Percentiles rank a stretch among this genome's conserved stretches.
phyloP scores from a whole-genome alignment of 306 rosid genomes.

The Chamaecrista fasciculata region DNA sequence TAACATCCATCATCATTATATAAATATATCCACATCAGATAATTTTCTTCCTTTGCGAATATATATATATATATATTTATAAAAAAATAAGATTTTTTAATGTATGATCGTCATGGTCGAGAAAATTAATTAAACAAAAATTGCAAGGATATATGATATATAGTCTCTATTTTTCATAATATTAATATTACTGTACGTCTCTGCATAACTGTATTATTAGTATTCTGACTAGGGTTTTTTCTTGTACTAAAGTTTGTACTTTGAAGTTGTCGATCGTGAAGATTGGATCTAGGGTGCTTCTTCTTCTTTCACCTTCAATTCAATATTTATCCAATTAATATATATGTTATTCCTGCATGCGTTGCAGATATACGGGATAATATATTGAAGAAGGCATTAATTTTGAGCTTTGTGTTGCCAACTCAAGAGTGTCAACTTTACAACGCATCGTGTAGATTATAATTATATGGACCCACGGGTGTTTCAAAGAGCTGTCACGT shows the following conservation, averaged over 20 bases:
- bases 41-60: neutral
- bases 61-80: too few relatives aligned
- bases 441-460: slow-evolving; percentile 44
- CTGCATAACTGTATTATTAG: neutral
- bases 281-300: slow-evolving; percentile 18
- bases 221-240: neutral
- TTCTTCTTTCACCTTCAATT: neutral
- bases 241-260: slow-evolving; percentile 9
- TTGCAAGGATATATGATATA: too few relatives aligned
- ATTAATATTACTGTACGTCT: neutral
- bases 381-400: slow-evolving; percentile 16
- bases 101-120: neutral
- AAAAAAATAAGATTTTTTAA: neutral
- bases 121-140: neutral
- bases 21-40: neutral
- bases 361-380: too few relatives aligned
- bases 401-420: slow-evolving; percentile 25
- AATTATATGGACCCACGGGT: slow-evolving; percentile 9
- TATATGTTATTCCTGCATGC: too few relatives aligned
- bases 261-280: neutral
- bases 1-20: neutral
- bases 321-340: too few relatives aligned
- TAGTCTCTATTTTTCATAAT: too few relatives aligned
- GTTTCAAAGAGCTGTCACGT: slow-evolving; percentile 29
- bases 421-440: slow-evolving; percentile 49